These are phyloP conservation scores for Tilletiopsis washingtonensis DNA, from an alignment of 1,284 basidiomycete genomes.

Conservation along the genomic window DNA sequence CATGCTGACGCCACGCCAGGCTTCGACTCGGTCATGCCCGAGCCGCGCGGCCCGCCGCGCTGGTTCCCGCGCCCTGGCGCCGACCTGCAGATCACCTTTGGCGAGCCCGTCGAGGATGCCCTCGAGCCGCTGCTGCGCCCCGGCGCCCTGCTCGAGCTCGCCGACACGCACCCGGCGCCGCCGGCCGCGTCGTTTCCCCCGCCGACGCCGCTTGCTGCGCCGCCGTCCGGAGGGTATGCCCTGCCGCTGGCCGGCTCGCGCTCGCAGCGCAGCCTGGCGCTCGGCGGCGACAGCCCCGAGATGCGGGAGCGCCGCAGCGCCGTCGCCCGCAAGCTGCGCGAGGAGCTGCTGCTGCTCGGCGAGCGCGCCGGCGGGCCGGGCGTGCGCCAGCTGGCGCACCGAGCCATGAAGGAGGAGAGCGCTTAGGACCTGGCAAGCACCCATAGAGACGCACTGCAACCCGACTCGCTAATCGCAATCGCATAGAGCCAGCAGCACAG, in stretches of 20 bases:
- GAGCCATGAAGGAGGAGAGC: slow-evolving; percentile 3
- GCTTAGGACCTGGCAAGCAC: neutral
- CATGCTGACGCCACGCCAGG: slow-evolving; percentile 6
- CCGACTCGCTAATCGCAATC: too few species aligned
- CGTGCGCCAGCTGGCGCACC: neutral
- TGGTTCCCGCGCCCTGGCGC: slow-evolving; percentile 32
- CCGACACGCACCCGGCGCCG: neutral
- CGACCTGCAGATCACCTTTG: slow-evolving; percentile 33
- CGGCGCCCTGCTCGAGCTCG: neutral
- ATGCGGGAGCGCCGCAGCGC: slow-evolving; percentile 10
- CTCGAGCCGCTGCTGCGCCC: slow-evolving; percentile 12
- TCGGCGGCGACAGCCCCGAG: slow-evolving; percentile 2
- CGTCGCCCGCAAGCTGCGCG: slow-evolving; percentile 11
- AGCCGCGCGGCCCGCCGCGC: slow-evolving; percentile 30
- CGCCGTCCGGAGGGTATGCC: neutral
- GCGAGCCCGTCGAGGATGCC: slow-evolving; percentile 20
- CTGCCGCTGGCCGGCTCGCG: slow-evolving; percentile 1
- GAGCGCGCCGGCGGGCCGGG: neutral
- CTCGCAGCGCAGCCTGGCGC: neutral
- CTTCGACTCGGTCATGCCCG: slow-evolving; percentile 43
- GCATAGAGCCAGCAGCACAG: too few species aligned
- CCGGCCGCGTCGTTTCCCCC: neutral
- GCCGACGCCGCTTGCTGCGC: neutral
- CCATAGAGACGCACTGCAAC: neutral
- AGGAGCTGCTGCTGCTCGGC: slow-evolving; percentile 8